Base-by-base conservation (phyloP, 805 yeast genomes). In the Metschnikowia arizonensis region DNA sequence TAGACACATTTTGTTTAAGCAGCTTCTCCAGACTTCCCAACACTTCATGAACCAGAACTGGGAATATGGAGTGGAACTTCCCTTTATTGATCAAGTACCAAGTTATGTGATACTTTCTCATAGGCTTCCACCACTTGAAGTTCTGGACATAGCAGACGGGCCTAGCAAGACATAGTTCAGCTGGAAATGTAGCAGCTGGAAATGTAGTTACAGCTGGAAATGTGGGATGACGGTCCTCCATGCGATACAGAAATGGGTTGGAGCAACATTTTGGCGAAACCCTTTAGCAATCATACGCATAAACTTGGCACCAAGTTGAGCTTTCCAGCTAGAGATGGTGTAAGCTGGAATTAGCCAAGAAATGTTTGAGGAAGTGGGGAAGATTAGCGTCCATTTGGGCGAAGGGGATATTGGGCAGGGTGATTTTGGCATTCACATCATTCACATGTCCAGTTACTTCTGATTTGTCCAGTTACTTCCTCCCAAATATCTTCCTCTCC, bases 11-110 rank as follows among this genome's bases (percentile, higher is more conserved):
- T 1, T 46, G 33, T 1, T 41, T 19, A 14, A 34, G 38, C 29
- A 33, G 36, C 15, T 3, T 12, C 36, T 33, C 36, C 4, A 33
- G 36, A n/a, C n/a, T n/a, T n/a, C n/a, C 59, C n/a, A 93, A 65
- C 0, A 89, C 96, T 59, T 93, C 99, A 62, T 93, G 98, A 3
- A 93, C 82, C 49, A 95, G 88, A 1, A 93, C 87, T 0, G 98
- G 98, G 25, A 82, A 72, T 2, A 89, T 68, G 6, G 62, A 51
- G 49, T 70, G 77, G 38, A 82, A 72, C 31, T 66, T 67, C 14
- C 72, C n/a, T n/a, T n/a, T n/a, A n/a, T n/a, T n/a, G n/a, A n/a
- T n/a, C n/a, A n/a, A n/a, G n/a, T n/a, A n/a, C n/a, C n/a, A 93
- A 79, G 7, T 63, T 63, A 21, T 74, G 70, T 0, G 97, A 87